A percentile compares a stretch with the other conserved stretches of the same genome.
Conservation (phyloP, 2,329 filamentous ascomycete species). For the Aureobasidium mangrovei region DNA sequence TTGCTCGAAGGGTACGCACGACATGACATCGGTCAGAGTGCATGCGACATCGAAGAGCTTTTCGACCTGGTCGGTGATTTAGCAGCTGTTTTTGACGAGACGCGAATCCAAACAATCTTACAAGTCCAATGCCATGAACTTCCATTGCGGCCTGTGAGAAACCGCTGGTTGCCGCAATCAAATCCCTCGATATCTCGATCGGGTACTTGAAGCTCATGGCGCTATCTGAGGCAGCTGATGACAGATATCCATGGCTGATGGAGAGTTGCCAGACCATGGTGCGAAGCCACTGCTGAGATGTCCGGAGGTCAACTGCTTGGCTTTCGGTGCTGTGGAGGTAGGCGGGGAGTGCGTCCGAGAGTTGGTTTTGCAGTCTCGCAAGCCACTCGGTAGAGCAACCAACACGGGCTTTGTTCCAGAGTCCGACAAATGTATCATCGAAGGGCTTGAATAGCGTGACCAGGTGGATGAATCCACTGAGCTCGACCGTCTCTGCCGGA, state of each 20-base stretch:
- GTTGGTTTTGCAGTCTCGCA: conserved; percentile 41
- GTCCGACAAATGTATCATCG: conserved; percentile 53
- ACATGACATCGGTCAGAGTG: conserved; percentile 64
- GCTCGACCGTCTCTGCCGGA: conserved; percentile 45
- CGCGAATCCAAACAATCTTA: conserved; percentile 35
- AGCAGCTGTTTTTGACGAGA: neutral
- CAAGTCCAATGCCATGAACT: conserved; percentile 63
- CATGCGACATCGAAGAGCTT: conserved; percentile 71
- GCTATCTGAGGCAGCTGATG: conserved; percentile 45
- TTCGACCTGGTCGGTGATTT: conserved; percentile 48
- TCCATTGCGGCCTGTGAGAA: conserved; percentile 67
- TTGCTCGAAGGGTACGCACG: conserved; percentile 48
- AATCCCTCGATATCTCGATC: conserved; percentile 52
- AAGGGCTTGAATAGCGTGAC: conserved; percentile 54
- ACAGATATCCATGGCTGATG: conserved; percentile 56
- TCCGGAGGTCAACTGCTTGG: conserved; percentile 59
- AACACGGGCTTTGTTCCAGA: conserved; percentile 52
- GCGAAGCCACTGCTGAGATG: conserved; percentile 62
- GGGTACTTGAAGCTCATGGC: conserved; percentile 56
- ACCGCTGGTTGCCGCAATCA: conserved; percentile 55
- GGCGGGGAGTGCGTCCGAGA: conserved; percentile 44
- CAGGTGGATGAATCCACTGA: conserved; percentile 51
- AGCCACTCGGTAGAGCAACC: conserved; percentile 40
- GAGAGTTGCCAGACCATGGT: conserved; percentile 66
- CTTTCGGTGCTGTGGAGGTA: conserved; percentile 54